Evolutionary conservation across 2,329 filamentous ascomycete genomes (phyloP), one percentile per base, ranked within the genome.

Genomic region (Whalleya microplaca): DNA sequence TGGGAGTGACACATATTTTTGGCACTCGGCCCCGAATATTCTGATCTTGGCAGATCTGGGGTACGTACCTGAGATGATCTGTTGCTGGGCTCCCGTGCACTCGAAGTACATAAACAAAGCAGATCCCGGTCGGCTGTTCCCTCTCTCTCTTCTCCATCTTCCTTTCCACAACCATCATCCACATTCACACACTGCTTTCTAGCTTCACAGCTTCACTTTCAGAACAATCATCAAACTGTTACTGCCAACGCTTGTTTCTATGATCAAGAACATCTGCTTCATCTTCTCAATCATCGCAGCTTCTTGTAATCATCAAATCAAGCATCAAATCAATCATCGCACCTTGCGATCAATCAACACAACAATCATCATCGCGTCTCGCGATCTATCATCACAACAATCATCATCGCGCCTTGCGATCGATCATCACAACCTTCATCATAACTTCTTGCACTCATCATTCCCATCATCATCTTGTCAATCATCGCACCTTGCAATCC

Each of bases 401-500:
- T 9, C 23, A 27, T 27, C 23, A 27, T 27, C 23, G 23, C 23
- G 23, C 23, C 23, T 27, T 27, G 23, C 23, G 9, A 27, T 27
- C 23, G 9, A 27, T 9, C 23, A 27, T 27, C 23, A 27, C 23
- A 27, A 27, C n/a, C n/a, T n/a, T n/a, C n/a, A n/a, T n/a, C n/a
- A n/a, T n/a, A n/a, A n/a, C n/a, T n/a, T n/a, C n/a, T n/a, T n/a
- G n/a, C n/a, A n/a, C n/a, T n/a, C n/a, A n/a, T n/a, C n/a, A n/a
- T n/a, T n/a, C n/a, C n/a, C n/a, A n/a, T n/a, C n/a, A n/a, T n/a
- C 18, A 16, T 44, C 41, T 20, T 45, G 47, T 45, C 45, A 27
- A 41, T 9, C 41, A 44, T 53, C 51, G 32, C 51, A 29, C 45
- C 51, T 53, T 21, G 53, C 23, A 27, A 27, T 12, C 14, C 32